Conservation (phyloP, 2,329 filamentous ascomycete genomes). For the Ophiostoma angusticollis region DNA sequence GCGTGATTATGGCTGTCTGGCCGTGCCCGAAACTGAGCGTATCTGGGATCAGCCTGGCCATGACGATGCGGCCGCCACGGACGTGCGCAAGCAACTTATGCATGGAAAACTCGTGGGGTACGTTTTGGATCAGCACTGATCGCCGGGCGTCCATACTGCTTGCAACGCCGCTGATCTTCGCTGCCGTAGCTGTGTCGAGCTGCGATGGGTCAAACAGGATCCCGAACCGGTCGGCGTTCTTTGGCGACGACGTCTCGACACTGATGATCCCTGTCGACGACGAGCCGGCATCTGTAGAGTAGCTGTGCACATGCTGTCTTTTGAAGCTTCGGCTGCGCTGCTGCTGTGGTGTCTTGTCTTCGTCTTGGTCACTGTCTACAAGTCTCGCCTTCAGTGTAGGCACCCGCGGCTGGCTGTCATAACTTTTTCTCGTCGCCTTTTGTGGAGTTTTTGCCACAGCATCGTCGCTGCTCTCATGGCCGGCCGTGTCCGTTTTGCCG, state of each 20-base stretch:
- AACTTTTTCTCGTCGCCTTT: no score
- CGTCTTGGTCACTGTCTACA: no score
- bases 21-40: not conserved
- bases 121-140: slow-evolving; percentile 9
- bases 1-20: slow-evolving; percentile 9
- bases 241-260: not conserved
- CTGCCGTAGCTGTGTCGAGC: not conserved
- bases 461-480: no score
- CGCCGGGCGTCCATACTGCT: slow-evolving; percentile 3
- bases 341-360: not conserved
- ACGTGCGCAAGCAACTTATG: slow-evolving; percentile 11
- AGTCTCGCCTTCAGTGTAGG: no score
- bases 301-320: not conserved
- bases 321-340: not conserved
- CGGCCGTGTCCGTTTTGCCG: no score
- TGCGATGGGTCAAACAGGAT: slow-evolving; percentile 6
- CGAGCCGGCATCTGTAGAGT: not conserved
- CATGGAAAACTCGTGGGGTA: slow-evolving; percentile 4
- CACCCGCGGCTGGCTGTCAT: no score
- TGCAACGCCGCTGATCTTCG: not conserved
- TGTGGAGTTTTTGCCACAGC: no score
- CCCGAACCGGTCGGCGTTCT: slow-evolving; percentile 7
- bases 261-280: slow-evolving; percentile 7
- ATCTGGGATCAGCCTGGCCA: slow-evolving; percentile 4
- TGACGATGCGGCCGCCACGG: slow-evolving; percentile 8